Evolutionary conservation across 75 land plant genomes (phyloP).

Genomic region (Picea glauca): DNA sequence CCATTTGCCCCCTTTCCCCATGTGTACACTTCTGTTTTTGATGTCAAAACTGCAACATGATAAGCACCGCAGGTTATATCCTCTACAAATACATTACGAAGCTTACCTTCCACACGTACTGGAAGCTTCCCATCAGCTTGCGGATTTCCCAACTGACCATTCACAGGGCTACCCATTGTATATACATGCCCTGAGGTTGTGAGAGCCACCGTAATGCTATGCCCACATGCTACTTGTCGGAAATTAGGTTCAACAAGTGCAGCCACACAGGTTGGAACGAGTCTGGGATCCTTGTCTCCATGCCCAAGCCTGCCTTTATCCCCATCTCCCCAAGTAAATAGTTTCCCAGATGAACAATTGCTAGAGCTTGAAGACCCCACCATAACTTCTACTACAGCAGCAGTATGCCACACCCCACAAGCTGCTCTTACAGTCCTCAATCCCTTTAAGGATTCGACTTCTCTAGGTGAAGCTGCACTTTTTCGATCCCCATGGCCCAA

Average conservation of each 20-base stretch:
- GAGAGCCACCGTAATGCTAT: conserved; percentile 82
- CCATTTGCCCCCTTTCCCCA: conserved; percentile 97
- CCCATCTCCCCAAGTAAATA: conserved; percentile 65
- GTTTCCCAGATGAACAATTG: conserved; percentile 41
- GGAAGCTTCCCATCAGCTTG: conserved; percentile 76
- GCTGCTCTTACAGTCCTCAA: conserved; percentile 34
- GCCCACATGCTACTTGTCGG: conserved; percentile 68
- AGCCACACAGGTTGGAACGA: conserved; percentile 55
- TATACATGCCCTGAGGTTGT: conserved; percentile 80
- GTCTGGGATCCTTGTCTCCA: conserved; percentile 53
- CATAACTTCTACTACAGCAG: conserved; percentile 63
- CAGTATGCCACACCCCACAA: conserved; percentile 60
- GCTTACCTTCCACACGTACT: conserved; percentile 66
- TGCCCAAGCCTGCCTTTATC: conserved; percentile 60
- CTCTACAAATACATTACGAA: conserved; percentile 66
- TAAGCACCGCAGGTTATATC: conserved; percentile 88
- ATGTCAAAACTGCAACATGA: conserved; percentile 83
- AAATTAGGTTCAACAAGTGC: conserved; percentile 51
- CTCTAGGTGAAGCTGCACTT: conserved; percentile 28
- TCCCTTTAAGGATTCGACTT: conserved; percentile 46
- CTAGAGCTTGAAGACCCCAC: conserved; percentile 33
- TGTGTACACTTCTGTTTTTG: conserved; percentile 86
- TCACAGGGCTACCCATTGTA: conserved; percentile 77
- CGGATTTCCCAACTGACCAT: conserved; percentile 86
- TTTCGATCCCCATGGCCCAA: conserved; percentile 44